Evolutionary conservation across 108 stramenopile genomes (phyloP).

Genomic region (Skeletonema tropicum): DNA sequence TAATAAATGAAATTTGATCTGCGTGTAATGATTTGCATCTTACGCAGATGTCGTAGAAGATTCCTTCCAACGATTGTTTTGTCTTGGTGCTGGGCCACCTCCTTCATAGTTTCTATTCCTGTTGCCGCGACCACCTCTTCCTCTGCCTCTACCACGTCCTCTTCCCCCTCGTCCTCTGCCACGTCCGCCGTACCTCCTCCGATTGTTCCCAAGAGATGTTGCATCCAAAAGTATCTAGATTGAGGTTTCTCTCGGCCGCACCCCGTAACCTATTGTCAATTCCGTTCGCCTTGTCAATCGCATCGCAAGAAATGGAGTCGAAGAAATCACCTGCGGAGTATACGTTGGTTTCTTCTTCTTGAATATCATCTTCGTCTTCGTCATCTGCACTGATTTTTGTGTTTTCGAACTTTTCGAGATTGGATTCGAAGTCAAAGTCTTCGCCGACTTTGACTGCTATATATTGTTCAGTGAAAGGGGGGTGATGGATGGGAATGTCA

Average conservation of each 20-base stretch:
- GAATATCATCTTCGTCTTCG: conserved; percentile 37
- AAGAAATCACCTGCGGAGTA: conserved; percentile 88
- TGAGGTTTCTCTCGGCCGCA: conserved; percentile 70
- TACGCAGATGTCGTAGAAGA: conserved; percentile 18
- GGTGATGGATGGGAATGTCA: neutral
- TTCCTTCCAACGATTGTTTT: conserved; percentile 50
- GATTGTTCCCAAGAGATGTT: conserved; percentile 60
- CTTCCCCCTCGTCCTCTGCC: conserved; percentile 12
- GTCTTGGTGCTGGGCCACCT: conserved; percentile 35
- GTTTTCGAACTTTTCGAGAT: conserved; percentile 72
- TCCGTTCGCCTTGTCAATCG: conserved; percentile 71
- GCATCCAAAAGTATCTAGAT: conserved; percentile 91
- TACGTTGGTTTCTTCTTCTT: conserved; percentile 31
- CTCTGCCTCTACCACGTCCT: conserved; percentile 17
- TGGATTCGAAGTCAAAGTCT: conserved; percentile 84
- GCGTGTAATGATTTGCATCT: neutral
- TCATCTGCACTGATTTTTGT: conserved; percentile 37
- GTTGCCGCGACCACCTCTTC: conserved; percentile 13
- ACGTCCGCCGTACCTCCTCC: conserved; percentile 50
- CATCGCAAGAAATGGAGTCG: conserved; percentile 86
- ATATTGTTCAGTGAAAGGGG: neutral
- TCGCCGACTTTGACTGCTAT: conserved; percentile 32
- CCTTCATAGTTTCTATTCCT: conserved; percentile 7
- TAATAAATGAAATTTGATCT: neutral
- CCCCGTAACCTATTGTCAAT: conserved; percentile 84